Evolutionary conservation across 2,329 filamentous ascomycete species (phyloP).

Genomic region (Fusarium sp.): DNA sequence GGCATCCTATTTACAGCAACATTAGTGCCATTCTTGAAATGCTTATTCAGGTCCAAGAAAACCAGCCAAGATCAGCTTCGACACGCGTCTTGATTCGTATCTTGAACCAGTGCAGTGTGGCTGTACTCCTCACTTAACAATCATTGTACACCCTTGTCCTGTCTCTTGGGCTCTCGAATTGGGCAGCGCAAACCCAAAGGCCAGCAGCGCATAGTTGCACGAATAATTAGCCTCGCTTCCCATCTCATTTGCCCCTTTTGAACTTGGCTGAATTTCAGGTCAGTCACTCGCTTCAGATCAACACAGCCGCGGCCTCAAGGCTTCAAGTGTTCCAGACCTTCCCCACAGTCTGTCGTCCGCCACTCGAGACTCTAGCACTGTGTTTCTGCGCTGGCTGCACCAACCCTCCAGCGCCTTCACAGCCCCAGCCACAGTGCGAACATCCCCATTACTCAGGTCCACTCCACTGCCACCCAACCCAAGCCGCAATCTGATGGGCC

Average conservation of each 20-base stretch:
- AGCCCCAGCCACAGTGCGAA: slow-evolving; percentile 36
- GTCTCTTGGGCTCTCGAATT: slow-evolving; percentile 19
- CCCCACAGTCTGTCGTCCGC: slow-evolving; percentile 32
- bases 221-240: slow-evolving; percentile 21
- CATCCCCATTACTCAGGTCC: slow-evolving; percentile 20
- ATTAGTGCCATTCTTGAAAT: neutral
- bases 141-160: slow-evolving; percentile 16
- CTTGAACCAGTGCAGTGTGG: slow-evolving; percentile 21
- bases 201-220: slow-evolving; percentile 3
- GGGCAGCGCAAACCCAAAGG: slow-evolving; percentile 24
- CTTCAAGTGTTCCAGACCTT: slow-evolving; percentile 31
- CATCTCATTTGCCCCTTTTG: slow-evolving; percentile 43
- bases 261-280: slow-evolving; percentile 1
- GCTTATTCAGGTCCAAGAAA: slow-evolving; percentile 4
- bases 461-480: slow-evolving; percentile 30
- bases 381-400: slow-evolving; percentile 7
- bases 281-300: slow-evolving; percentile 28
- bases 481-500: slow-evolving; percentile 40
- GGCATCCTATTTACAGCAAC: neutral
- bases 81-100: slow-evolving; percentile 28
- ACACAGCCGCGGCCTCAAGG: slow-evolving; percentile 35
- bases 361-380: slow-evolving; percentile 29
- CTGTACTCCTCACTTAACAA: slow-evolving; percentile 21
- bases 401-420: neutral
- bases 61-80: neutral